Evolutionary conservation across 257 asterid genomes (phyloP), one percentile per base, ranked within the genome.

Genomic region (Fraxinus quadrangulata): DNA sequence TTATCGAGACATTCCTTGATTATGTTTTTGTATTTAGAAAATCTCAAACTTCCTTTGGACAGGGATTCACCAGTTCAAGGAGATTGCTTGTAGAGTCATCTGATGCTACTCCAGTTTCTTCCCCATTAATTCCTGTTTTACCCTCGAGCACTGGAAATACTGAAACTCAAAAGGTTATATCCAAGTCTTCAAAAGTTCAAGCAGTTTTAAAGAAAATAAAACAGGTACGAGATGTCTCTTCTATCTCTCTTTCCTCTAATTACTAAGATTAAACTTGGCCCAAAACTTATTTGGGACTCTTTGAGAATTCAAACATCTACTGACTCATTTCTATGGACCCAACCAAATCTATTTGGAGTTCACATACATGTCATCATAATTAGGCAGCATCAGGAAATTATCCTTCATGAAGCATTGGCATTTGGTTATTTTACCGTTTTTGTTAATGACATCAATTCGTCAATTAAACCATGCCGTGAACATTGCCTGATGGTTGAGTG

Each of bases 121-220:
- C 99, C 56, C 99, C 97, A 51, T 85, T 94, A 61, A 80, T 89
- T 75, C 92, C 97, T 30, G 89, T 81, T 69, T 80, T 92, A 77
- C 87, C 97, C 42, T 75, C 91, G 74, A 84, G 88, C 72, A 84
- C 88, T 66, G 94, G 94, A 72, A 85, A 70, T 80, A 76, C 89
- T 54, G 94, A 91, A 84, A 83, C 94, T 70, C 96, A 84, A 73
- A 91, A 81, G 91, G 77, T 87, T 76, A 81, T 85, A 39, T 37
- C 89, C 66, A 94, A 89, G 82, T 89, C 94, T 81, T 63, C 85
- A 68, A 87, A 75, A 61, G 99, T 94, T 74, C 99, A 92, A 84
- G 97, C 99, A 28, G 81, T 92, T 82, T 76, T 94, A 78, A 94
- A 92, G 90, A 88, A 90, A 72, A 94, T 92, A 84, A 94, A 92